A percentile compares a stretch with the other conserved stretches of the same genome.
These are phyloP conservation scores for Pseudogymnoascus sp. DNA, from an alignment of 2,329 filamentous ascomycete genomes.

Conservation along the genomic window DNA sequence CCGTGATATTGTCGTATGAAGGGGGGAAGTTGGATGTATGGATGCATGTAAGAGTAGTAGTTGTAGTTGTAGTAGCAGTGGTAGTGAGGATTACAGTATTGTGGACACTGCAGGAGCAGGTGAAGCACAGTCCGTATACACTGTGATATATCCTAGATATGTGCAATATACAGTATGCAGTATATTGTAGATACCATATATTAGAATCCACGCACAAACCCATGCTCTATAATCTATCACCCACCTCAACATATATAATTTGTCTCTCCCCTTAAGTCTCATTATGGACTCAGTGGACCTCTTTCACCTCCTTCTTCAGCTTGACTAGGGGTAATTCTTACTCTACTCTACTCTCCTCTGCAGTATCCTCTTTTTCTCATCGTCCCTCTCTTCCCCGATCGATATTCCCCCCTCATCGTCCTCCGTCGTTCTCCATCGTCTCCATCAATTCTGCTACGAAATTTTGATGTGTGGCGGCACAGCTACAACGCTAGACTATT, in stretches of 20 bases:
- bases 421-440: too few species aligned
- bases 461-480: constrained; percentile 4
- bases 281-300: background rate
- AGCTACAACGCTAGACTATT: constrained; percentile 1
- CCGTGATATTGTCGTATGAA: too few species aligned
- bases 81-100: background rate
- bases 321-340: background rate
- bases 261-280: background rate
- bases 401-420: background rate
- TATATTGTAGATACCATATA: too few species aligned
- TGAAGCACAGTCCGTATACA: background rate
- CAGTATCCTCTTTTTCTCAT: background rate
- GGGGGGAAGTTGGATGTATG: too few species aligned
- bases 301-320: background rate
- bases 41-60: too few species aligned
- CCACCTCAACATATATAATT: background rate
- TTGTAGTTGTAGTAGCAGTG: too few species aligned
- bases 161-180: background rate
- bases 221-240: background rate
- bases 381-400: background rate
- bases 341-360: background rate
- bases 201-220: background rate
- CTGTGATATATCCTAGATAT: background rate
- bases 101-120: too few species aligned
- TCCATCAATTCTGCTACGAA: background rate